These are phyloP conservation scores for Leishmania tarentolae DNA, from an alignment of 208 protist species.

Conservation along the genomic window DNA sequence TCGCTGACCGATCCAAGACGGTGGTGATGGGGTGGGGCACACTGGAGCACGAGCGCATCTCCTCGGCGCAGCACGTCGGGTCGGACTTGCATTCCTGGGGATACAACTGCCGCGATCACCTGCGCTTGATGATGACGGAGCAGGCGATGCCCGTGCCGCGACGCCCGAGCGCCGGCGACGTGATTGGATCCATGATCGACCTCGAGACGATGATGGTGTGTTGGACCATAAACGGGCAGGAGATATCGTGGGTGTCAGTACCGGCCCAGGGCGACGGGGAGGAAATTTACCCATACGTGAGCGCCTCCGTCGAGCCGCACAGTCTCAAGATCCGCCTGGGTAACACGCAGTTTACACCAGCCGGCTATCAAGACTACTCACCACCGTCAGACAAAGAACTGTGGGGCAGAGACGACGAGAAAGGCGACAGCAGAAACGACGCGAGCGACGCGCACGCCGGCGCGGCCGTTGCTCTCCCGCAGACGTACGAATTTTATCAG, in stretches of 20 bases:
- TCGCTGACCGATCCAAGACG: slow-evolving; percentile 37
- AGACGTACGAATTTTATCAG: slow-evolving; percentile 79
- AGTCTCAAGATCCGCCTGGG: slow-evolving; percentile 69
- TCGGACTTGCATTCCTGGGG: slow-evolving; percentile 89
- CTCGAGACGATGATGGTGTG: slow-evolving; percentile 83
- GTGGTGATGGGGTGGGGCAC: slow-evolving; percentile 91
- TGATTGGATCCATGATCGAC: slow-evolving; percentile 84
- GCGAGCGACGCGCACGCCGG: background rate
- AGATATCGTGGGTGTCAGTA: slow-evolving; percentile 76
- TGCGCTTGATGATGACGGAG: slow-evolving; percentile 76
- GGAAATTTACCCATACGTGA: slow-evolving; percentile 89
- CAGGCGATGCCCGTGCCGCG: slow-evolving; percentile 53
- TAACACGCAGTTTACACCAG: slow-evolving; percentile 80
- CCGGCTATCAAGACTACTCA: slow-evolving; percentile 76
- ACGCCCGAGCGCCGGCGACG: slow-evolving; percentile 62
- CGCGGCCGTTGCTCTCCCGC: slow-evolving; percentile 19
- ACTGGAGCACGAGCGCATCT: slow-evolving; percentile 80
- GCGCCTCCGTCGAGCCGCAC: slow-evolving; percentile 64
- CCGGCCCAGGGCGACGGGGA: slow-evolving; percentile 74
- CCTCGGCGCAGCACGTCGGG: slow-evolving; percentile 83
- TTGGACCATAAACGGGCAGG: slow-evolving; percentile 88
- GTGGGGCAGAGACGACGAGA: slow-evolving; percentile 24
- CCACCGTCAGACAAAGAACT: slow-evolving; percentile 29
- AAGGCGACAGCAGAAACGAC: background rate
- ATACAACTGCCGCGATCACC: slow-evolving; percentile 82